A percentile compares a stretch with the other conserved stretches of the same genome.
phyloP scores from a whole-genome alignment of 345 rosid species.

The Hypericum androsaemum region DNA sequence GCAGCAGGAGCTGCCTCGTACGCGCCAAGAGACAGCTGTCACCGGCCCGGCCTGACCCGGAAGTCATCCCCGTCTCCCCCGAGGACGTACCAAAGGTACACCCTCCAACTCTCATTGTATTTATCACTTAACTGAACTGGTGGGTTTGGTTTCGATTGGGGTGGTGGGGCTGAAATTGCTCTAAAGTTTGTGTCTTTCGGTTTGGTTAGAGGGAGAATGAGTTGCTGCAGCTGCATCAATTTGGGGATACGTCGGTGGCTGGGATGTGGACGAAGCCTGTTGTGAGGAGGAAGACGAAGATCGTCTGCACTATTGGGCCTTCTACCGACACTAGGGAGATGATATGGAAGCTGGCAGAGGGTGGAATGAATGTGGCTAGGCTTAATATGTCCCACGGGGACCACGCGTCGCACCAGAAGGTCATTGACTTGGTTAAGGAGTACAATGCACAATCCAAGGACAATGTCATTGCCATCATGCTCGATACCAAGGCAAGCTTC shows the following conservation, averaged over 20 bases:
- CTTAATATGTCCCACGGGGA: constrained; percentile 99
- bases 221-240: constrained; percentile 42
- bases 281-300: constrained; percentile 86
- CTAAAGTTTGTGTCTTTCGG: not conserved
- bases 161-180: too few relatives aligned
- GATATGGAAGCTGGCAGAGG: constrained; percentile 98
- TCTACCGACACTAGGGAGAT: constrained; percentile 85
- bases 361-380: constrained; percentile 97
- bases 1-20: constrained; percentile 17
- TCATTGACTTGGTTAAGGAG: constrained; percentile 94
- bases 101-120: constrained; percentile 1
- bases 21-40: constrained; percentile 23
- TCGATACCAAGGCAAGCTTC: constrained; percentile 78
- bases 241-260: constrained; percentile 48
- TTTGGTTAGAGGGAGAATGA: constrained; percentile 40
- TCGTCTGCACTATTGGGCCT: constrained; percentile 95
- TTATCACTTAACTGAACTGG: not conserved
- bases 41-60: constrained; percentile 41
- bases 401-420: constrained; percentile 93
- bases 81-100: constrained; percentile 45
- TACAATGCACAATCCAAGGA: constrained; percentile 85
- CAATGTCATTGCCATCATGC: constrained; percentile 90
- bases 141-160: not conserved
- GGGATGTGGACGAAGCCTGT: constrained; percentile 82
- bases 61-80: constrained; percentile 62